Evolutionary conservation across 345 rosid species (phyloP).

Genomic region (Eutrema heterophyllum): DNA sequence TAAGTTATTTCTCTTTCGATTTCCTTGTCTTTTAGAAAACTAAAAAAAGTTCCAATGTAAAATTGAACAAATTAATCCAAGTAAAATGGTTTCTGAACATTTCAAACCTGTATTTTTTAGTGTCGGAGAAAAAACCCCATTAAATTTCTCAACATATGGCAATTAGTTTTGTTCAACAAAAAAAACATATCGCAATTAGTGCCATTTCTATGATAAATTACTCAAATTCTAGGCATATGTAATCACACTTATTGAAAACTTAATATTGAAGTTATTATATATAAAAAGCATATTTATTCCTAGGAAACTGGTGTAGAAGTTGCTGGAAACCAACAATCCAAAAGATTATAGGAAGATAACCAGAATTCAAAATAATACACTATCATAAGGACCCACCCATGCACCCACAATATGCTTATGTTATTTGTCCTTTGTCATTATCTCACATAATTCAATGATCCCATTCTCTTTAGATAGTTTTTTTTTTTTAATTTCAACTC

Average conservation of each 20-base stretch:
- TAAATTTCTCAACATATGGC: neutral
- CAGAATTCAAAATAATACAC: slow-evolving; percentile 8
- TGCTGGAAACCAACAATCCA: slow-evolving; percentile 18
- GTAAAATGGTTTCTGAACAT: neutral
- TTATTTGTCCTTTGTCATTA: slow-evolving; percentile 10
- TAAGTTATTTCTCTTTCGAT: neutral
- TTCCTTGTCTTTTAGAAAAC: neutral
- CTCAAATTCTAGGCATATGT: neutral
- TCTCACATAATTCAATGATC: slow-evolving; percentile 1
- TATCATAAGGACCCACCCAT: slow-evolving; percentile 18
- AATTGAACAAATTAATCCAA: neutral
- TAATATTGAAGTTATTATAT: neutral
- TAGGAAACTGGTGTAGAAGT: slow-evolving; percentile 19
- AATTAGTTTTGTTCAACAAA: no score
- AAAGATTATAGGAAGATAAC: slow-evolving; percentile 2
- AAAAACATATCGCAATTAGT: no score
- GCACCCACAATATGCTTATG: slow-evolving; percentile 14
- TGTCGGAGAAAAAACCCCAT: neutral
- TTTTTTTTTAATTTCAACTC: neutral
- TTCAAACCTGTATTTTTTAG: neutral
- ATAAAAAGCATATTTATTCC: neutral
- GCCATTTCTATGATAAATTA: neutral
- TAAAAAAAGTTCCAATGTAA: neutral
- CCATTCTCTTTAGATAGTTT: neutral
- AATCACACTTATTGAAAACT: slow-evolving; percentile 4